A percentile compares a stretch with the other conserved stretches of the same genome.
These are phyloP conservation scores for Ophiostoma sp. DNA, from an alignment of 2,329 filamentous ascomycete genomes.

Conservation along the genomic window DNA sequence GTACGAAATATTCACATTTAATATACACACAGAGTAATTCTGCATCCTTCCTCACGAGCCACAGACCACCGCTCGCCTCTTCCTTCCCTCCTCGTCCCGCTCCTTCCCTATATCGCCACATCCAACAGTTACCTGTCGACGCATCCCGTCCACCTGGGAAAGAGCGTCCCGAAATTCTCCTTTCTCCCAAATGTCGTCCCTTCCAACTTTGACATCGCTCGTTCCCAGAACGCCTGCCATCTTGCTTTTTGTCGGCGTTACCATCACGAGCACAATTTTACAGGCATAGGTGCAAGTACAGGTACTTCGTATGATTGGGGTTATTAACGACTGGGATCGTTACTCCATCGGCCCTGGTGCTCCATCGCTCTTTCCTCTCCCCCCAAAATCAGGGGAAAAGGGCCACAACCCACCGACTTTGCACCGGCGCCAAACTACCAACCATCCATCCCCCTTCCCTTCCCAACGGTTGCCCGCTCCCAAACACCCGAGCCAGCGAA, in stretches of 20 bases:
- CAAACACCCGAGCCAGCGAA: neutral
- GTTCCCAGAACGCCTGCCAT: neutral
- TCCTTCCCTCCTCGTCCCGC: neutral
- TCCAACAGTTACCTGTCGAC: neutral
- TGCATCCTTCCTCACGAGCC: neutral
- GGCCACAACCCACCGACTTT: slow-evolving; percentile 9
- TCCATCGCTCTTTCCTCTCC: neutral
- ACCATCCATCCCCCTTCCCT: neutral
- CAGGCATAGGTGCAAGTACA: neutral
- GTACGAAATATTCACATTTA: neutral
- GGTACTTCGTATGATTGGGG: neutral
- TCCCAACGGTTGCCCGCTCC: slow-evolving; percentile 13
- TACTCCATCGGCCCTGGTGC: neutral
- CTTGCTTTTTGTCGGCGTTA: neutral
- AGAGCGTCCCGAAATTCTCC: neutral
- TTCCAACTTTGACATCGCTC: neutral
- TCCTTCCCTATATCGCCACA: neutral
- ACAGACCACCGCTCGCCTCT: neutral
- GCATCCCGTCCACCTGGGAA: neutral
- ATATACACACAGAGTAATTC: neutral
- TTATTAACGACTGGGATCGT: slow-evolving; percentile 1
- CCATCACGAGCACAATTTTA: neutral
- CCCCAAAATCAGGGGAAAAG: slow-evolving; percentile 19
- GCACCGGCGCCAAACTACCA: slow-evolving; percentile 5
- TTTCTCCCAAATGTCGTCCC: neutral